These are phyloP conservation scores for Ophiostoma quercus DNA, from an alignment of 2,329 filamentous ascomycete species.

Conservation along the genomic window DNA sequence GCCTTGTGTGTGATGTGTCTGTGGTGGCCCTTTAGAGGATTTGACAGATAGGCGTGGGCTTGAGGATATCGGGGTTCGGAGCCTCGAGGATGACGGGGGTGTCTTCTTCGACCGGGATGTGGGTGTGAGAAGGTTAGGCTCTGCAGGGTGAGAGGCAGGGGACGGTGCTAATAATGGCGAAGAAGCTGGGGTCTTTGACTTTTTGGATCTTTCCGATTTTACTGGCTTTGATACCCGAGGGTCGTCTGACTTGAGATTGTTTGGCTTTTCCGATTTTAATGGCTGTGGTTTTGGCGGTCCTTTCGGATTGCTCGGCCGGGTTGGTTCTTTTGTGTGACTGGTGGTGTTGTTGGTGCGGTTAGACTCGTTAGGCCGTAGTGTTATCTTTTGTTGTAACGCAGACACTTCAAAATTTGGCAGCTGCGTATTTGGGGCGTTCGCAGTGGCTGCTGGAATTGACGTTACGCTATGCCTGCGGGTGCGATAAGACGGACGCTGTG, in stretches of 20 bases:
- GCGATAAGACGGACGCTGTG: slow-evolving; percentile 2
- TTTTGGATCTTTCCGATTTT: slow-evolving; percentile 4
- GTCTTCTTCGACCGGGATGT: slow-evolving; percentile 29
- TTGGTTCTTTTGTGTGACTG: slow-evolving; percentile 6
- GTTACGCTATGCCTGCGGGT: slow-evolving; percentile 20
- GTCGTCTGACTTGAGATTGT: not conserved
- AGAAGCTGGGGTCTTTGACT: not conserved
- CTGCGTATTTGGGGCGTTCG: not conserved
- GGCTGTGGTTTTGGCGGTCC: slow-evolving; percentile 23
- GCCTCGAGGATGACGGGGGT: not conserved
- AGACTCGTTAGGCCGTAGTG: slow-evolving; percentile 7
- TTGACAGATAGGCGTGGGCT: not conserved
- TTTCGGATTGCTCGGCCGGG: slow-evolving; percentile 12
- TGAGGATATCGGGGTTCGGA: slow-evolving; percentile 4
- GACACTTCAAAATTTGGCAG: slow-evolving; percentile 20
- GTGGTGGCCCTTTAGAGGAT: not conserved
- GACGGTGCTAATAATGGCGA: not conserved
- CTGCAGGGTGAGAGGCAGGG: not conserved
- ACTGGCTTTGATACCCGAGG: not conserved
- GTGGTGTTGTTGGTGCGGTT: not conserved
- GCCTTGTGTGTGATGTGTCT: not conserved
- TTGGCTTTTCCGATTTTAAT: slow-evolving; percentile 23
- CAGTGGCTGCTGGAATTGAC: not conserved
- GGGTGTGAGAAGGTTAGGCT: slow-evolving; percentile 28
- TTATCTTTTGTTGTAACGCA: slow-evolving; percentile 4